These are phyloP conservation scores for Hippophae gyantsensis DNA, from an alignment of 306 rosid species.

Conservation along the genomic window DNA sequence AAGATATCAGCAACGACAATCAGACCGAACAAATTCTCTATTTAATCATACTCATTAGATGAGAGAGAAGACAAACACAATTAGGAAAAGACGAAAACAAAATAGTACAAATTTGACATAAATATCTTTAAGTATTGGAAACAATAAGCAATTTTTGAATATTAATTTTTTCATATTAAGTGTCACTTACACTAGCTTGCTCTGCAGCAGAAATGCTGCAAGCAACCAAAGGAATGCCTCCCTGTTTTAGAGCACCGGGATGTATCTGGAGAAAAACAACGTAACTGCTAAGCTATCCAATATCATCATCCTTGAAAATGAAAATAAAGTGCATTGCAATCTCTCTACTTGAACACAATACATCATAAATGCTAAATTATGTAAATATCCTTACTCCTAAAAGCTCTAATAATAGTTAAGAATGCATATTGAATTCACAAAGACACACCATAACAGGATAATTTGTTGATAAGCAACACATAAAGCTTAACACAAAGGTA, in stretches of 20 bases:
- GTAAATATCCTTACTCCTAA: not conserved
- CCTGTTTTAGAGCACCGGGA: conserved; percentile 79
- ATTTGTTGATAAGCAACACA: no score
- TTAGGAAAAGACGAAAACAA: no score
- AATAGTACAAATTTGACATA: no score
- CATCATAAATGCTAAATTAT: not conserved
- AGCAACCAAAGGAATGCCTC: conserved; percentile 82
- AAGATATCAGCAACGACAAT: no score
- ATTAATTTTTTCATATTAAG: conserved; percentile 3
- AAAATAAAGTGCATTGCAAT: not conserved
- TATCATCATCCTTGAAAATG: not conserved
- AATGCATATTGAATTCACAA: not conserved
- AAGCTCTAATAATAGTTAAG: not conserved
- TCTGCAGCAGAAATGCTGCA: conserved; percentile 88
- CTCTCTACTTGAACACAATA: not conserved
- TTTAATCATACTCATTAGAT: no score
- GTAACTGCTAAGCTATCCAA: conserved; percentile 14
- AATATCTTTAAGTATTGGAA: no score
- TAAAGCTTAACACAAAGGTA: no score
- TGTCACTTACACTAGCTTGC: conserved; percentile 69
- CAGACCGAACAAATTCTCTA: no score
- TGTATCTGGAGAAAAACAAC: conserved; percentile 58
- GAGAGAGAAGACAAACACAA: no score
- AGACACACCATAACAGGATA: not conserved
- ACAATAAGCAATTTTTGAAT: no score